These are phyloP conservation scores for maize (Zea mays) DNA, from an alignment of 176 grass and related monocot species.

Conservation along the genomic window DNA sequence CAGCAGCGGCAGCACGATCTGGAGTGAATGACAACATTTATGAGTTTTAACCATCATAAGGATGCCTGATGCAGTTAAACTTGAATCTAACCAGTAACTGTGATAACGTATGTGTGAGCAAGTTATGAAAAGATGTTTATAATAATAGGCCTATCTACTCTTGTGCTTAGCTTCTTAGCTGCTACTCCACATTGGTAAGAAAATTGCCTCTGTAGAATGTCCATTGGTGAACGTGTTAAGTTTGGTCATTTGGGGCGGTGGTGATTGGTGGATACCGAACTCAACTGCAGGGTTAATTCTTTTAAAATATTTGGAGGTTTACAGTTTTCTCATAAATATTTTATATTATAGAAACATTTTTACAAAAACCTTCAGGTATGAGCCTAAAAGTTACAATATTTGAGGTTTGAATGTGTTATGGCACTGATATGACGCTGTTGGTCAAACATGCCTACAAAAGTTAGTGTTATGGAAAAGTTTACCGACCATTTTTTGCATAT, in stretches of 20 bases:
- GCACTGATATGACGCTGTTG: slow-evolving; percentile 8
- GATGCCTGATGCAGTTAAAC: background rate
- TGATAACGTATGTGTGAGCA: slow-evolving; percentile 4
- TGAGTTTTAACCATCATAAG: background rate
- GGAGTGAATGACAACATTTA: too few relatives aligned
- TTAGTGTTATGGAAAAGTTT: slow-evolving; percentile 19
- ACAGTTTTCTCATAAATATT: background rate
- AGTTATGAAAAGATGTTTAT: background rate
- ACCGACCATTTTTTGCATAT: slow-evolving; percentile 8
- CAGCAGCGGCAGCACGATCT: too few relatives aligned
- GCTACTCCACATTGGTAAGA: background rate
- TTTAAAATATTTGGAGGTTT: background rate
- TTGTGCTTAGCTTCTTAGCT: background rate
- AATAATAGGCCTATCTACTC: background rate
- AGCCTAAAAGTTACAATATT: background rate
- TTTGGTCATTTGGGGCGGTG: background rate
- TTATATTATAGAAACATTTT: background rate
- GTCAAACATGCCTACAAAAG: slow-evolving; percentile 11
- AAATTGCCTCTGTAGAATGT: background rate
- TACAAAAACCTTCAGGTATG: background rate
- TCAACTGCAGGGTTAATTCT: background rate
- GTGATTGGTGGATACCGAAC: background rate
- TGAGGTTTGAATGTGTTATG: background rate
- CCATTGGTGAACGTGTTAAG: background rate
- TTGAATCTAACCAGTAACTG: background rate